Base-by-base conservation (phyloP, 768 basidiomycete genomes). In the Pulveroboletus sp. region DNA sequence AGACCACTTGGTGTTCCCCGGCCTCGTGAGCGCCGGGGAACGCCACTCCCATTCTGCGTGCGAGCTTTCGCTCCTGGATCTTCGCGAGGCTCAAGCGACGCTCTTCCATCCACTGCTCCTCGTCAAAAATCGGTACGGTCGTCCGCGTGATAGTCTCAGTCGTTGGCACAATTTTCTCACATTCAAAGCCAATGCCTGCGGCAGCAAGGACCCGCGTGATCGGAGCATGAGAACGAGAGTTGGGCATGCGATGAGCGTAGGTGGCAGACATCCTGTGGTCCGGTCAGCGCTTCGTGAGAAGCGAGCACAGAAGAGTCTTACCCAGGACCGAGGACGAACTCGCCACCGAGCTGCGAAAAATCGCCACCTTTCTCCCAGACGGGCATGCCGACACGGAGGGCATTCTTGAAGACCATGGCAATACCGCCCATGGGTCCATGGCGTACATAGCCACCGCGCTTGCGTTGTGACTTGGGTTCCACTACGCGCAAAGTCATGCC, bases 161-260 rank as follows among this genome's bases (percentile, higher is more conserved):
- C 3, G 41, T 35, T 3, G 55, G 36, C 1, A 40, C 41, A 11
- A 56, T 21, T 36, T 57, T 62, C 40, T 70, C 68, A 3, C 60
- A 59, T 9, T 51, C 39, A 39, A 70, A 28, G 6, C 59, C 52
- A 10, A 76, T 65, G 1, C 83, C 83, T 0, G 89, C 85, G 4
- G 80, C 79, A 32, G 75, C 70, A 35, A 93, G 77, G 15, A 92
- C 81, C 30, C 79, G 79, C 43, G 73, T 64, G 45, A 95, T 84
- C 1, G 88, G 81, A 0, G 83, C 81, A 57, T 96, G 93, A 5
- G 79, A 80, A 39, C 82, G 78, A 2, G 88, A 74, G 12, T 71
- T 82, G 40, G 78, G 82, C 93, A 96, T 96, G 6, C 92, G 82
- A 69, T 93, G 91, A 0, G 89, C 86, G 62, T 79, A 95, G 7